Conservation (phyloP, 768 basidiomycete genomes). For the Podaxis sp. region DNA sequence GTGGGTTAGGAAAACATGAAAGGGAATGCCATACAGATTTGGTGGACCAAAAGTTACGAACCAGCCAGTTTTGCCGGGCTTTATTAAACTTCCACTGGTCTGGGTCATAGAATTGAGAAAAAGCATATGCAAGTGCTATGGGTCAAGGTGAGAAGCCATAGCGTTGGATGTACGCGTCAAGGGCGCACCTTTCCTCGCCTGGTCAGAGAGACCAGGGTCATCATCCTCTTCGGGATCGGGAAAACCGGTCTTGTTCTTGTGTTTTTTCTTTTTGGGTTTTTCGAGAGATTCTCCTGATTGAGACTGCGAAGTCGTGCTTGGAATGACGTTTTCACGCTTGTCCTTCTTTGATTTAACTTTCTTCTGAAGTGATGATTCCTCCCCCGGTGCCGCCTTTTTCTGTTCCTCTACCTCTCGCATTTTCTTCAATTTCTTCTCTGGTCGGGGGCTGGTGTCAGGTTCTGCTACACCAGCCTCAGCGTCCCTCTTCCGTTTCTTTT, state of each 20-base stretch:
- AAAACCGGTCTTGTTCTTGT: conserved; percentile 44
- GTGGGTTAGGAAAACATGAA: conserved; percentile 4
- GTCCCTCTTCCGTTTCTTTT: conserved; percentile 23
- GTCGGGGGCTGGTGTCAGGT: conserved; percentile 10
- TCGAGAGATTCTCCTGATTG: conserved; percentile 10
- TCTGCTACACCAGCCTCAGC: conserved; percentile 14
- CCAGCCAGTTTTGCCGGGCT: conserved; percentile 72
- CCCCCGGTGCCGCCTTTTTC: background rate
- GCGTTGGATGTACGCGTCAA: background rate
- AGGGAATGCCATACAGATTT: conserved; percentile 34
- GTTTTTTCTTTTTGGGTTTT: conserved; percentile 30
- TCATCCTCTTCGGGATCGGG: conserved; percentile 42
- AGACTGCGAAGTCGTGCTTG: background rate
- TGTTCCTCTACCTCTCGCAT: background rate
- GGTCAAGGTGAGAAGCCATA: background rate
- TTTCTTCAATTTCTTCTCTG: conserved; percentile 11
- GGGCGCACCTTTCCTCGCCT: conserved; percentile 41
- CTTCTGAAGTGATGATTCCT: background rate
- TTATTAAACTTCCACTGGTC: conserved; percentile 73
- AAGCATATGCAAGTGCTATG: conserved; percentile 52
- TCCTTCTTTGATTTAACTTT: background rate
- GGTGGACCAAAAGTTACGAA: conserved; percentile 62
- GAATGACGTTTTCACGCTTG: background rate
- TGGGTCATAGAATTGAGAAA: conserved; percentile 47
- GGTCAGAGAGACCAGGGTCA: conserved; percentile 22